A percentile compares a stretch with the other conserved stretches of the same genome.
Evolutionary conservation across 2,329 filamentous ascomycete genomes (phyloP).

Genomic region (Ophiostoma novo-ulmi): DNA sequence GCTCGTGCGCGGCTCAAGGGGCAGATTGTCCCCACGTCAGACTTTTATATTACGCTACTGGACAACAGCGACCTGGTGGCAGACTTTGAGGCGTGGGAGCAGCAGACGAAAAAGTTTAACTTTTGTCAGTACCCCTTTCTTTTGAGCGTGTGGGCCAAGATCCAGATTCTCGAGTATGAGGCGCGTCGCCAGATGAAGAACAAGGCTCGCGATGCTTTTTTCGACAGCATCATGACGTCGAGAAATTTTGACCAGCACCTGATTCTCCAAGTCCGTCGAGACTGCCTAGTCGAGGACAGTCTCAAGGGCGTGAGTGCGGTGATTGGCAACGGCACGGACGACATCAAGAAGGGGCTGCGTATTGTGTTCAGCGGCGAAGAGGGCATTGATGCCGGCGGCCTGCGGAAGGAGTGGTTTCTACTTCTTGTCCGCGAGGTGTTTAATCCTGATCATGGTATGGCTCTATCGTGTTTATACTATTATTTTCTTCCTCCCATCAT

Average conservation of each 20-base stretch:
- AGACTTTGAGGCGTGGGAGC: conserved; percentile 87
- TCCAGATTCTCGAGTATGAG: conserved; percentile 83
- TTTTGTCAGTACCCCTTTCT: conserved; percentile 94
- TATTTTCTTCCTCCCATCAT: too few relatives aligned
- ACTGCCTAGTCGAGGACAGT: conserved; percentile 85
- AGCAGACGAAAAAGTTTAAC: conserved; percentile 65
- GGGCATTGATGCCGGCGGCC: conserved; percentile 81
- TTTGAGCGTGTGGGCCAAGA: conserved; percentile 87
- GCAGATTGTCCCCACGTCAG: conserved; percentile 70
- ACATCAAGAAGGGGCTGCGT: conserved; percentile 82
- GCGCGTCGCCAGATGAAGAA: conserved; percentile 83
- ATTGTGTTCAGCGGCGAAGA: conserved; percentile 87
- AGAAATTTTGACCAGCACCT: conserved; percentile 72
- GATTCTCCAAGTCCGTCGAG: conserved; percentile 68
- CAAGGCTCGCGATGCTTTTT: conserved; percentile 84
- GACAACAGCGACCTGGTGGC: conserved; percentile 80
- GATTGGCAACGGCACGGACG: conserved; percentile 71
- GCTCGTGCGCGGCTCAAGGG: conserved; percentile 46
- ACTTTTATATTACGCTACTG: conserved; percentile 82
- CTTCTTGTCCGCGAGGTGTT: conserved; percentile 84
- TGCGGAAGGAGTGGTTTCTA: conserved; percentile 93
- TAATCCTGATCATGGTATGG: conserved; percentile 78
- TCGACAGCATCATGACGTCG: conserved; percentile 76
- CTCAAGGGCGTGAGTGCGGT: conserved; percentile 79
- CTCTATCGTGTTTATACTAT: too few relatives aligned